Conservation (phyloP, 805 yeast species). For the Barnettozyma botsteinii region DNA sequence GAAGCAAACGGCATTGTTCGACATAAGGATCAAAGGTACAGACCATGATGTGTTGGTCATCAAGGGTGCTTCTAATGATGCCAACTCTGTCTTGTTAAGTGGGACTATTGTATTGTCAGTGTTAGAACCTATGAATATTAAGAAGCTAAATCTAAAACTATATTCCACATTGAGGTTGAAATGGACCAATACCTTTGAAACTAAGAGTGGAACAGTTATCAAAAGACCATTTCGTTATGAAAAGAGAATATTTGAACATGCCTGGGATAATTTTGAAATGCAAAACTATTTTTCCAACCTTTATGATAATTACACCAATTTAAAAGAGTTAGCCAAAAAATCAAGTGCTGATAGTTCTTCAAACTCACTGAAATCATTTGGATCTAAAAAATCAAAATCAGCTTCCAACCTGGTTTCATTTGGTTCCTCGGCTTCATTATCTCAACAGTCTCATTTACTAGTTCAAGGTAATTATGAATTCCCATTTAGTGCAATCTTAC, state of each 20-base stretch:
- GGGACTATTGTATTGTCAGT: conserved; percentile 78
- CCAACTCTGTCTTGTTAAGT: conserved; percentile 65
- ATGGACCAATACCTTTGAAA: conserved; percentile 51
- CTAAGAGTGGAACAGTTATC: conserved; percentile 38
- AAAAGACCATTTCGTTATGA: conserved; percentile 48
- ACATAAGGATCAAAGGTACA: conserved; percentile 53
- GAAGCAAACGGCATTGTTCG: conserved; percentile 38
- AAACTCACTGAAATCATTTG: conserved; percentile 19
- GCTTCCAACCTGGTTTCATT: conserved; percentile 30
- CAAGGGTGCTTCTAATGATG: conserved; percentile 73
- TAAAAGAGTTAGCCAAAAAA: conserved; percentile 8
- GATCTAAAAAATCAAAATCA: conserved; percentile 27
- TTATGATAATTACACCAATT: conserved; percentile 19
- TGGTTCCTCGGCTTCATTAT: conserved; percentile 23
- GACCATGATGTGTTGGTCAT: conserved; percentile 78
- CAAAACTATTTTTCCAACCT: conserved; percentile 33
- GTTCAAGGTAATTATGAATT: conserved; percentile 81
- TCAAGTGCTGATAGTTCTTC: conserved; percentile 22
- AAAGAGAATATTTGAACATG: conserved; percentile 64
- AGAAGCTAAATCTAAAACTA: conserved; percentile 56
- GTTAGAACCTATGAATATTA: conserved; percentile 67
- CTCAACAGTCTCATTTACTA: conserved; percentile 33
- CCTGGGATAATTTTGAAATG: conserved; percentile 67
- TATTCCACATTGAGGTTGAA: conserved; percentile 62
- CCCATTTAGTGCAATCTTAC: conserved; percentile 80